Evolutionary conservation across 495 filamentous ascomycete species (phyloP).

Genomic region (Penicillium bovifimosum): DNA sequence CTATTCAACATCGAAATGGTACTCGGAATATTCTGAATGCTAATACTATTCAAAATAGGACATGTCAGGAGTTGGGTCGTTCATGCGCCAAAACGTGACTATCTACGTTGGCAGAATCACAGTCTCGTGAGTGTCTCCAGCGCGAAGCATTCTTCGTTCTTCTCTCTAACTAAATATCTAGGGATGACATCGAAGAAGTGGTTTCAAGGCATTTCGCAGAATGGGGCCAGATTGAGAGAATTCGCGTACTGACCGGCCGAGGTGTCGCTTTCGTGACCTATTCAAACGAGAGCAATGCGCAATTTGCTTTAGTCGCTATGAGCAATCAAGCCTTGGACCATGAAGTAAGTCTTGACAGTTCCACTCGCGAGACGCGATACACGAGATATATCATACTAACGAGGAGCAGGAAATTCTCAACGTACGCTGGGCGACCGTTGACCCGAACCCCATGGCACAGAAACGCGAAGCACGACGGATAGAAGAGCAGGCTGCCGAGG

Average conservation of each 20-base stretch:
- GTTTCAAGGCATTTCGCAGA: conserved; percentile 89
- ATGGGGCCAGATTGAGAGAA: conserved; percentile 77
- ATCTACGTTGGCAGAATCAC: conserved; percentile 67
- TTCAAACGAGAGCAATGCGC: conserved; percentile 73
- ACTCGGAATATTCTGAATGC: conserved; percentile 26
- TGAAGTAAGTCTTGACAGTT: conserved; percentile 18
- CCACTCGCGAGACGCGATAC: not conserved
- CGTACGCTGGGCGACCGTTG: conserved; percentile 92
- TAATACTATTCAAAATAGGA: conserved; percentile 58
- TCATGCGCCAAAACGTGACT: conserved; percentile 84
- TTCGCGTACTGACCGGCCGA: conserved; percentile 80
- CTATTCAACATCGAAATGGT: not conserved
- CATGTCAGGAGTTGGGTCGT: conserved; percentile 92
- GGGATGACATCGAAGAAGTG: conserved; percentile 94
- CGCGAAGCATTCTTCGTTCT: too few species aligned
- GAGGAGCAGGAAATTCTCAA: conserved; percentile 70
- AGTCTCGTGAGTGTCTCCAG: not conserved
- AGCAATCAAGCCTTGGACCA: conserved; percentile 81
- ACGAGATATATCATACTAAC: not conserved
- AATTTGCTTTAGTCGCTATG: conserved; percentile 82
- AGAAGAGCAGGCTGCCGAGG: conserved; percentile 98
- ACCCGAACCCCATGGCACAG: conserved; percentile 93
- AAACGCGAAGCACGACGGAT: conserved; percentile 83
- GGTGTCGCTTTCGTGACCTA: conserved; percentile 76
- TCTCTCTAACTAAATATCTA: not conserved